Evolutionary conservation across 2,329 filamentous ascomycete genomes (phyloP).

Genomic region (Botrytis porri): DNA sequence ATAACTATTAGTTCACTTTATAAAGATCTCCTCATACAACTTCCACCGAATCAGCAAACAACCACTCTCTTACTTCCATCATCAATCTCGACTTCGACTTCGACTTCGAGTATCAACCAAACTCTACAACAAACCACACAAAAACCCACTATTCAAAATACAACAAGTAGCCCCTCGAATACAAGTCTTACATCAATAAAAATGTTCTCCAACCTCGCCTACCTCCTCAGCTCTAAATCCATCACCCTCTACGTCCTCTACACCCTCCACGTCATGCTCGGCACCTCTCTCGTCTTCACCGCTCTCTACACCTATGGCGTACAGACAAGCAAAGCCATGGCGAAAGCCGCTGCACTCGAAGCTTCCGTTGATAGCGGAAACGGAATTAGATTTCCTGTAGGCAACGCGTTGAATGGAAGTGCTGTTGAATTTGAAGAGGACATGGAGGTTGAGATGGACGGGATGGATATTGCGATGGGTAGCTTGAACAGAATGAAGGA

Average conservation of each 20-base stretch:
- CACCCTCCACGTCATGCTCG: slow-evolving; percentile 17
- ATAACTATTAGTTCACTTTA: background rate
- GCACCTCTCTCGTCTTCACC: slow-evolving; percentile 17
- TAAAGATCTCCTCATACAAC: background rate
- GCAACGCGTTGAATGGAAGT: background rate
- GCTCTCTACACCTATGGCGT: slow-evolving; percentile 15
- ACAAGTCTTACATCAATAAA: background rate
- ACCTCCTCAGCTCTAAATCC: slow-evolving; percentile 18
- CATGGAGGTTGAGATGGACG: background rate
- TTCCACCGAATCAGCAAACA: background rate
- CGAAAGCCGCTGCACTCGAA: background rate
- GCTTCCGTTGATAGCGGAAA: background rate
- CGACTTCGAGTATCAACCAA: background rate
- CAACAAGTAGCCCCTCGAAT: background rate
- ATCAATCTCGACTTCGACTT: background rate
- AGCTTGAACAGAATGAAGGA: background rate
- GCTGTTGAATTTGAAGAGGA: slow-evolving; percentile 3
- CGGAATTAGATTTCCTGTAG: background rate
- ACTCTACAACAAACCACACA: background rate
- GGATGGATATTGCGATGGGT: background rate
- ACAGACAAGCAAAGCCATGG: slow-evolving; percentile 18
- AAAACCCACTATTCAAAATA: background rate
- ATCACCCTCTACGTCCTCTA: slow-evolving; percentile 19
- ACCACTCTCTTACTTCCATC: background rate
- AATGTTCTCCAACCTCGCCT: slow-evolving; percentile 17